Evolutionary conservation across 208 protist genomes (phyloP), one percentile per base, ranked within the genome.

Genomic region (Trypanosoma melophagium): DNA sequence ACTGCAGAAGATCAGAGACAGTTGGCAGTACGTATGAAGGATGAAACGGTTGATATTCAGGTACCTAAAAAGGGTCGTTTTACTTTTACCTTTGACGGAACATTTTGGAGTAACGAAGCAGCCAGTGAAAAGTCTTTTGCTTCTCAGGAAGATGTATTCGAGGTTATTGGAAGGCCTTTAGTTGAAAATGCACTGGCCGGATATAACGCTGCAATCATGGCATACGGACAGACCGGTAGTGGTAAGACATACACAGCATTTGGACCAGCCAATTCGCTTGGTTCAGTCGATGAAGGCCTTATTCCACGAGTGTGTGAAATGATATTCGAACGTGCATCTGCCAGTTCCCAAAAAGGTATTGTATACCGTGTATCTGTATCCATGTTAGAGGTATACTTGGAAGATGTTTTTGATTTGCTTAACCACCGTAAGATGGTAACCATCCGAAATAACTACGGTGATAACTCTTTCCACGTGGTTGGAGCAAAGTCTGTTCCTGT

Each of bases 341-440:
- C 64, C 60, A 79, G 76, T 54, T 74, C 70, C 21, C 79, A 92
- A 74, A 87, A 84, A 70, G 86, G 86, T 25, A 74, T 89, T 42
- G 74, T 57, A 64, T 87, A 87, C 72, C 80, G 78, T 49, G 76
- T 92, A 44, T 66, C 60, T 14, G 86, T 69, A 19, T 96, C 86
- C 17, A 98, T 97, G 84, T 66, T 98, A 51, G 97, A 99, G 75
- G 94, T 99, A 28, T 98, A 98, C 81, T 91, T 98, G 65, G 97
- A 98, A 64, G 83, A 94, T 60, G 91, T 98, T 42, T 86, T 92
- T 45, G 97, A 99, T 75, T 69, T 99, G 44, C 79, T 99, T 4
- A 89, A 97, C 62, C 67, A 94, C 56, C 76, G 89, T 63, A 83
- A 80, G 69, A 38, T 79, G 55, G 79, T 98, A 41, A 83, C 81